These are phyloP conservation scores for Misopates orontium DNA, from an alignment of 257 asterid species.

Conservation along the genomic window DNA sequence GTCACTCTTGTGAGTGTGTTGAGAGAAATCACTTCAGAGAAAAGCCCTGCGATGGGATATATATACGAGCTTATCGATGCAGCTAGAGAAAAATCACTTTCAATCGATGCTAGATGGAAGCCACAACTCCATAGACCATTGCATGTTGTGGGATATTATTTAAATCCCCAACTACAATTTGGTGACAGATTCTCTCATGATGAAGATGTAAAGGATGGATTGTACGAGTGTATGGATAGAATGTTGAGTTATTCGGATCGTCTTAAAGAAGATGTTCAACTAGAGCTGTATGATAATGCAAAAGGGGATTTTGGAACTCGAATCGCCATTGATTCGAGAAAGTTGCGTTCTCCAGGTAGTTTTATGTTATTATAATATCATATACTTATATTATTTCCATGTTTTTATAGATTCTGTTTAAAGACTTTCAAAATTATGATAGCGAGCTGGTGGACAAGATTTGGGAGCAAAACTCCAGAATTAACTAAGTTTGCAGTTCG, in stretches of 20 bases:
- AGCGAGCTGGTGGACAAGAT: conserved; percentile 6
- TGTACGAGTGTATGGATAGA: not conserved
- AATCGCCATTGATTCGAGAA: no score
- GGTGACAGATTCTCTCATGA: not conserved
- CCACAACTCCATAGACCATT: no score
- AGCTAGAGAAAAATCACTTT: not conserved
- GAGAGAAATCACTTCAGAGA: not conserved
- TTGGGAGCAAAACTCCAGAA: no score
- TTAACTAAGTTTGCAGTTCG: no score
- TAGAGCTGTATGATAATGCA: no score
- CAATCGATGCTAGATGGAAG: no score
- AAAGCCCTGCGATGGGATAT: not conserved
- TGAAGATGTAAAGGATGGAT: not conserved
- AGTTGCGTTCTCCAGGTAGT: not conserved
- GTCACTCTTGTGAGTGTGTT: not conserved
- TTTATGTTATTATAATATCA: no score
- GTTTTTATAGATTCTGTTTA: not conserved
- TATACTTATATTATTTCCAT: not conserved
- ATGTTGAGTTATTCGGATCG: not conserved
- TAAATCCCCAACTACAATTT: not conserved
- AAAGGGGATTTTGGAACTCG: no score
- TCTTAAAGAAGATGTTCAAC: no score
- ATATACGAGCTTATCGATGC: not conserved
- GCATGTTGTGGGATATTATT: not conserved
- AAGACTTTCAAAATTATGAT: not conserved